phyloP scores from a whole-genome alignment of 768 basidiomycete species.

The Calocybe cyanea region DNA sequence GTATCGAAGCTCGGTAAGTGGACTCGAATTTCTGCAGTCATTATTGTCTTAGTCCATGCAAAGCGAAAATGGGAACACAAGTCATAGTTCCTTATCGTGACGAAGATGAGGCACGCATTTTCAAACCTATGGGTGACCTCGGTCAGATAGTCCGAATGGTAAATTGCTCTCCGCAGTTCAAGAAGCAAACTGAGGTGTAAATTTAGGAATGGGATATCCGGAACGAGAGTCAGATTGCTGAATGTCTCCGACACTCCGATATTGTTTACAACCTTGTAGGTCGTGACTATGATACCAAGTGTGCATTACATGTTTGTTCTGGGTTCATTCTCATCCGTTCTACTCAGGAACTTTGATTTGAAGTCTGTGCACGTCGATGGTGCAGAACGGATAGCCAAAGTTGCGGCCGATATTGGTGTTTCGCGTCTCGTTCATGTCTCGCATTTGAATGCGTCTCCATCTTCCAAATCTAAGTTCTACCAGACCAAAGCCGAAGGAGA shows the following conservation, averaged over 20 bases:
- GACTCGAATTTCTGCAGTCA: slow-evolving; percentile 1
- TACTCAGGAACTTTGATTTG: slow-evolving; percentile 80
- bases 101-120: slow-evolving; percentile 84
- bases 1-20: slow-evolving; percentile 86
- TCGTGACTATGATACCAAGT: slow-evolving; percentile 96
- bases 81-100: slow-evolving; percentile 95
- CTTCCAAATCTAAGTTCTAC: slow-evolving; percentile 82
- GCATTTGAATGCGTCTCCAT: slow-evolving; percentile 83
- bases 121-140: slow-evolving; percentile 93
- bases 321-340: slow-evolving; percentile 4
- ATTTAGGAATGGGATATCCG: slow-evolving; percentile 93
- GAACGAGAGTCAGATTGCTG: slow-evolving; percentile 86
- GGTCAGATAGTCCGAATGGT: slow-evolving; percentile 97
- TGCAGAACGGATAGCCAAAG: slow-evolving; percentile 80
- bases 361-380: slow-evolving; percentile 78
- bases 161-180: slow-evolving; percentile 14
- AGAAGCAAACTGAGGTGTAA: slow-evolving; percentile 13
- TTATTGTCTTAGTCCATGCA: background rate
- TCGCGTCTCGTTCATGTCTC: slow-evolving; percentile 90
- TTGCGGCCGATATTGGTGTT: slow-evolving; percentile 75
- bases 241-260: slow-evolving; percentile 92
- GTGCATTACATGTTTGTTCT: slow-evolving; percentile 17
- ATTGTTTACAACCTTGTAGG: slow-evolving; percentile 96
- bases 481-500: slow-evolving; percentile 89
- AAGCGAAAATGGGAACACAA: slow-evolving; percentile 89